phyloP scores from a whole-genome alignment of 495 filamentous ascomycete genomes.

The Penicillium nucicola region DNA sequence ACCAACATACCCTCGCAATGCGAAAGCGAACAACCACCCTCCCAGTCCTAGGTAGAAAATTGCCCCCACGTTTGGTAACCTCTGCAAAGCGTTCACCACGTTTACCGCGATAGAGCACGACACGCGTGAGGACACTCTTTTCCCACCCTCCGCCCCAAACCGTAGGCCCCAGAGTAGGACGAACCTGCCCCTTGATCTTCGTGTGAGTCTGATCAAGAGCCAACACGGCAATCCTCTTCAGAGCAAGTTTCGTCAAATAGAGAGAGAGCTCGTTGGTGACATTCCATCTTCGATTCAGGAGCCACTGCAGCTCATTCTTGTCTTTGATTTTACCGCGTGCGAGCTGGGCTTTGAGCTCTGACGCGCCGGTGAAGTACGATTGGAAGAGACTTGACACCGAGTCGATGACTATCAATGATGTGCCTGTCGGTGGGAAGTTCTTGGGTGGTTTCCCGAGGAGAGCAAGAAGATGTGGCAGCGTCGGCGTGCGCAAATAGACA shows the following conservation, averaged over 20 bases:
- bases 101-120: conserved; percentile 70
- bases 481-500: conserved; percentile 46
- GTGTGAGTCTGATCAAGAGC: conserved; percentile 70
- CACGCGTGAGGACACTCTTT: conserved; percentile 57
- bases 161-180: conserved; percentile 67
- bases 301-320: conserved; percentile 50
- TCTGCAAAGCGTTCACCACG: conserved; percentile 37
- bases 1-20: conserved; percentile 35
- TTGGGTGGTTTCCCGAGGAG: conserved; percentile 61
- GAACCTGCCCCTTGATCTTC: conserved; percentile 52
- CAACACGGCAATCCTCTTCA: conserved; percentile 64
- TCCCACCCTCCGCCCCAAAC: conserved; percentile 71
- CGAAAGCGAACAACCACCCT: conserved; percentile 38
- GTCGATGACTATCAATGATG: conserved; percentile 71
- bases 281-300: conserved; percentile 58
- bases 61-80: conserved; percentile 43
- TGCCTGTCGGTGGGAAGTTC: conserved; percentile 55
- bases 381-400: conserved; percentile 71
- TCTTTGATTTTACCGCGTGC: conserved; percentile 22
- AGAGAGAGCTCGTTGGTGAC: conserved; percentile 55
- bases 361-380: conserved; percentile 61
- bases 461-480: conserved; percentile 73
- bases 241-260: conserved; percentile 64
- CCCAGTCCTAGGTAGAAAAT: conserved; percentile 22
- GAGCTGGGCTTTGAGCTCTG: conserved; percentile 37